phyloP scores from a whole-genome alignment of 345 rosid genomes.

The Eucalyptus polybractea region DNA sequence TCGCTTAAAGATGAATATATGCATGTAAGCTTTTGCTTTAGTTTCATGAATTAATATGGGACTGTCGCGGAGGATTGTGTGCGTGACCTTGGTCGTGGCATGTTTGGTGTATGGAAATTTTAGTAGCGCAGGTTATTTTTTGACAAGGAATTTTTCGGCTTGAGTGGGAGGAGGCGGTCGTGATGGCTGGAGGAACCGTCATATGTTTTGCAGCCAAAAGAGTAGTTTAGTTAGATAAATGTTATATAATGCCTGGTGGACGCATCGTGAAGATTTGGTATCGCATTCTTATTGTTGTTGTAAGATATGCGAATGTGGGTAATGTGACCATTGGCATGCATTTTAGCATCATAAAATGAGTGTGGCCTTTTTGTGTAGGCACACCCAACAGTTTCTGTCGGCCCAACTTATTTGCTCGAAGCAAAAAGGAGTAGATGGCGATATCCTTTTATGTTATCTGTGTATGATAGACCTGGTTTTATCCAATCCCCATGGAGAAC shows the following conservation, averaged over 20 bases:
- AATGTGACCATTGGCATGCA: neutral
- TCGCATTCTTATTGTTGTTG: neutral
- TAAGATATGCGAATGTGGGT: neutral
- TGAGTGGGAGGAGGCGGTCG: neutral
- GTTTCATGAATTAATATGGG: neutral
- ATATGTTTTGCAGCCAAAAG: neutral
- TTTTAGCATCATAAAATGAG: neutral
- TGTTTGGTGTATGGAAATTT: neutral
- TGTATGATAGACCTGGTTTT: neutral
- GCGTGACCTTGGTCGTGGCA: neutral
- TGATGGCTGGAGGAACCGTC: neutral
- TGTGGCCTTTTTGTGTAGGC: neutral
- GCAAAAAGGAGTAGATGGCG: neutral
- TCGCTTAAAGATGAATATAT: neutral
- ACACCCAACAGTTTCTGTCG: neutral
- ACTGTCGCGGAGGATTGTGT: neutral
- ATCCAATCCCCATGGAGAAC: neutral
- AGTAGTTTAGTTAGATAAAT: neutral
- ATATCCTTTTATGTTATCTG: neutral
- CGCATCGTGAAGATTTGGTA: neutral
- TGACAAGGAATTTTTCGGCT: neutral
- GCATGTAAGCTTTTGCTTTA: neutral
- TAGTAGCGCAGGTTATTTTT: neutral
- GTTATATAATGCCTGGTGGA: neutral
- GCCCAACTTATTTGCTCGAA: neutral